These are phyloP conservation scores for Hanseniaspora nectarophila DNA, from an alignment of 805 yeast species.

Conservation along the genomic window DNA sequence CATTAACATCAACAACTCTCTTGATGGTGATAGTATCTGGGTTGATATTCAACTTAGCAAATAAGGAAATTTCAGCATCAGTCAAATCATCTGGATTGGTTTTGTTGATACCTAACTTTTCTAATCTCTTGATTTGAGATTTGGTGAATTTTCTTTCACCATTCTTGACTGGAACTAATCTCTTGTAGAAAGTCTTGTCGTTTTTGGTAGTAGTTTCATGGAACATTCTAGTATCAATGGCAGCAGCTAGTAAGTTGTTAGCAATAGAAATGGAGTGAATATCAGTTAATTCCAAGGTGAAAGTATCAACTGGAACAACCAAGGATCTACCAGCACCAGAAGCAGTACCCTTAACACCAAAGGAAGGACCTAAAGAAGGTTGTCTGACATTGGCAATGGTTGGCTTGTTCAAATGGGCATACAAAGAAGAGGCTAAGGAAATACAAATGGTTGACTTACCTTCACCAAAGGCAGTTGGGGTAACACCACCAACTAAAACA, in stretches of 20 bases:
- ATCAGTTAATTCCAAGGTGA: constrained; percentile 93
- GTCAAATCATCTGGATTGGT: constrained; percentile 72
- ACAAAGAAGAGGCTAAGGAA: constrained; percentile 92
- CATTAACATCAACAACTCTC: constrained; percentile 90
- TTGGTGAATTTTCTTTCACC: constrained; percentile 69
- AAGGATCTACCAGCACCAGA: constrained; percentile 99
- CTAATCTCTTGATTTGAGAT: constrained; percentile 64
- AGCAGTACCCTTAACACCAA: constrained; percentile 98
- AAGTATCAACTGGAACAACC: constrained; percentile 97
- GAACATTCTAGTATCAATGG: constrained; percentile 92
- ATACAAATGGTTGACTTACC: constrained; percentile 95
- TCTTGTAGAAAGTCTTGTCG: constrained; percentile 64
- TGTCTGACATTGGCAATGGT: constrained; percentile 93
- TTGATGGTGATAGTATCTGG: constrained; percentile 83
- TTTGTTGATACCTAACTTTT: constrained; percentile 69
- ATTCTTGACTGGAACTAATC: constrained; percentile 76
- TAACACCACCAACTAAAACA: constrained; percentile 88
- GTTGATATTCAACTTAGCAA: constrained; percentile 78
- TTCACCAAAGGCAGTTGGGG: constrained; percentile 97
- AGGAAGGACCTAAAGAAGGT: constrained; percentile 98
- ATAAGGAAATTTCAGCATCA: constrained; percentile 56
- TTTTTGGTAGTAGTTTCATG: constrained; percentile 78
- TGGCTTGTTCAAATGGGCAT: constrained; percentile 73
- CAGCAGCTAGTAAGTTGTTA: constrained; percentile 87
- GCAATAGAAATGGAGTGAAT: constrained; percentile 94